Evolutionary conservation across 2,329 filamentous ascomycete species (phyloP).

Genomic region (Talaromyces amestolkiae): DNA sequence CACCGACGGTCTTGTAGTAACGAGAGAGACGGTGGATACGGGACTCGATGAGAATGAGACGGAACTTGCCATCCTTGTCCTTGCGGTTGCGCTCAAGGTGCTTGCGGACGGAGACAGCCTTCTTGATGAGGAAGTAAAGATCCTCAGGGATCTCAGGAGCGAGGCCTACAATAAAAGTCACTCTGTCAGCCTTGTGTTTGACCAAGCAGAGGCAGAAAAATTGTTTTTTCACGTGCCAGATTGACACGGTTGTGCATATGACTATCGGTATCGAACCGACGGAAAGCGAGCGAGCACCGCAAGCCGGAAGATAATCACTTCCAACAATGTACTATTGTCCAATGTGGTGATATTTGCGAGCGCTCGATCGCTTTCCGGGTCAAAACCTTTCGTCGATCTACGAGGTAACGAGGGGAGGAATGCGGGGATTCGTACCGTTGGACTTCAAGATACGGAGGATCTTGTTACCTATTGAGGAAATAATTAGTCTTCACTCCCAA

Average conservation of each 20-base stretch:
- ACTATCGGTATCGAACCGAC: background rate
- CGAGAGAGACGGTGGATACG: conserved; percentile 99
- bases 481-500: conserved; percentile 38
- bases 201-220: conserved; percentile 79
- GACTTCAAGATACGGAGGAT: conserved; percentile 99
- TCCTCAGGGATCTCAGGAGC: conserved; percentile 98
- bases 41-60: conserved; percentile 99
- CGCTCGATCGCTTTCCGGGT: background rate
- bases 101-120: conserved; percentile 99
- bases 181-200: conserved; percentile 75
- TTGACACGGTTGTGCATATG: background rate
- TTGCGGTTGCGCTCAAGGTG: conserved; percentile 99
- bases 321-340: background rate
- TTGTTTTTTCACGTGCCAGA: conserved; percentile 21
- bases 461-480: conserved; percentile 76
- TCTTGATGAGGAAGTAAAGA: conserved; percentile 99
- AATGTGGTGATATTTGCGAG: background rate
- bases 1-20: conserved; percentile 97
- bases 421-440: conserved; percentile 67
- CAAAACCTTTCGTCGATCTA: conserved; percentile 8
- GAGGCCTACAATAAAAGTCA: conserved; percentile 79
- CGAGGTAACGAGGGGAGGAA: conserved; percentile 5
- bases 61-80: conserved; percentile 99
- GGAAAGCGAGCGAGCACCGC: background rate
- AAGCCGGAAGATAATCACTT: background rate